Evolutionary conservation across 192 early-diverging fungal species (phyloP).

Genomic region (Rhizoclosmatium globosum): DNA sequence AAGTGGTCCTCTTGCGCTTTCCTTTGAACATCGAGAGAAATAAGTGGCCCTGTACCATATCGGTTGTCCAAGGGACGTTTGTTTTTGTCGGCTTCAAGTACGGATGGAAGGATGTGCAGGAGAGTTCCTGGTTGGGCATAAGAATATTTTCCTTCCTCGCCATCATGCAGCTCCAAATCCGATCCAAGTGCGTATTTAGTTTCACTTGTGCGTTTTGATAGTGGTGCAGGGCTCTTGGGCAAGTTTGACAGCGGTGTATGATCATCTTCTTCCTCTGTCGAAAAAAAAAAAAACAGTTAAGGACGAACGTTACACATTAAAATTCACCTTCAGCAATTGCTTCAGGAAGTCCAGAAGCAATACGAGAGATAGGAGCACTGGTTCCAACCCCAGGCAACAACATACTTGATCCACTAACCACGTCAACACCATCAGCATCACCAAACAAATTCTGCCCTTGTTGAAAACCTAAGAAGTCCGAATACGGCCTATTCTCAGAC

Average conservation of each 20-base stretch:
- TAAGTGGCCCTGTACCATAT: constrained; percentile 24
- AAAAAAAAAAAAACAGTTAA: background rate
- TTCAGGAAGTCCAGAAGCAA: background rate
- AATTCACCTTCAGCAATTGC: background rate
- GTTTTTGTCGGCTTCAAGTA: constrained; percentile 13
- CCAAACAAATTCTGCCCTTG: background rate
- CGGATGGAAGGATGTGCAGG: constrained; percentile 4
- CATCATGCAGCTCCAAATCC: background rate
- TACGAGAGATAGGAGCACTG: background rate
- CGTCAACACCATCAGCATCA: background rate
- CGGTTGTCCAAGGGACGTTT: constrained; percentile 13
- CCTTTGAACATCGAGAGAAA: constrained; percentile 2
- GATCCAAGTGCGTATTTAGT: constrained; percentile 6
- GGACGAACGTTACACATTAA: background rate
- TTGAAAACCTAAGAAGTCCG: background rate
- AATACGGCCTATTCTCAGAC: background rate
- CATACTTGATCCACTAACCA: background rate
- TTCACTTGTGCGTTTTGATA: background rate
- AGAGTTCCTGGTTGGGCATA: constrained; percentile 28
- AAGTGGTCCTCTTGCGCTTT: constrained; percentile 6
- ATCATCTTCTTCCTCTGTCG: background rate
- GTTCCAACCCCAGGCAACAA: background rate
- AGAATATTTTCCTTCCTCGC: constrained; percentile 2
- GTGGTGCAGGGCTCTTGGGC: background rate
- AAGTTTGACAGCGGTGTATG: background rate